A percentile compares a stretch with the other conserved stretches of the same genome.
These are phyloP conservation scores for Vanderwaltozyma verrucispora DNA, from an alignment of 805 yeast species.

Conservation along the genomic window DNA sequence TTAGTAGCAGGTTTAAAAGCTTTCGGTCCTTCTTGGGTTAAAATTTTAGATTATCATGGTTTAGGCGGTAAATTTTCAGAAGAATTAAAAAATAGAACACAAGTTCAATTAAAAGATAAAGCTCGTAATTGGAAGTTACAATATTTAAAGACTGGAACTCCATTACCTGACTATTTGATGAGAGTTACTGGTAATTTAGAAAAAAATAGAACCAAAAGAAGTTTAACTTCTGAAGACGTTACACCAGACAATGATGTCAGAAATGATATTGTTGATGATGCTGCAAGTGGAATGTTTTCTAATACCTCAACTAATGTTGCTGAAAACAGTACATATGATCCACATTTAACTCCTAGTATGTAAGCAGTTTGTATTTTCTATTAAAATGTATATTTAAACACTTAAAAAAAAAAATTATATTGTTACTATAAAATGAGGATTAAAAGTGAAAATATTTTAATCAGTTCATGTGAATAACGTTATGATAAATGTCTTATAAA, in stretches of 20 bases:
- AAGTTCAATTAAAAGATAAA: conserved; percentile 92
- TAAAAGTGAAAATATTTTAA: too few relatives aligned
- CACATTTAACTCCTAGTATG: not conserved
- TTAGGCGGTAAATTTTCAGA: conserved; percentile 86
- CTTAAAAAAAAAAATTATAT: too few relatives aligned
- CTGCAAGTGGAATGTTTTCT: not conserved
- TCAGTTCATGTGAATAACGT: too few relatives aligned
- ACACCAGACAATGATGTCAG: not conserved
- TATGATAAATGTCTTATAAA: too few relatives aligned
- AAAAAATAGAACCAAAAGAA: conserved; percentile 35
- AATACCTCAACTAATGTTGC: not conserved
- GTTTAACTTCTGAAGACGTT: not conserved
- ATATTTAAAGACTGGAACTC: conserved; percentile 61
- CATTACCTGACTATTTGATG: conserved; percentile 68
- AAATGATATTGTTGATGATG: not conserved
- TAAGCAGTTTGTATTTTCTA: not conserved
- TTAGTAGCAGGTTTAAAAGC: conserved; percentile 65
- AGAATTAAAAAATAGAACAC: conserved; percentile 74
- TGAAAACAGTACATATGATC: not conserved
- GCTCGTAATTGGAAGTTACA: conserved; percentile 93
- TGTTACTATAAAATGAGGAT: too few relatives aligned
- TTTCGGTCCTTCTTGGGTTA: conserved; percentile 91
- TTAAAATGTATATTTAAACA: too few relatives aligned
- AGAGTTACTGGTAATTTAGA: conserved; percentile 84
- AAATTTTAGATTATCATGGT: conserved; percentile 78